Evolutionary conservation across 2,329 filamentous ascomycete genomes (phyloP), one percentile per base, ranked within the genome.

Genomic region (Clarireedia homoeocarpa): DNA sequence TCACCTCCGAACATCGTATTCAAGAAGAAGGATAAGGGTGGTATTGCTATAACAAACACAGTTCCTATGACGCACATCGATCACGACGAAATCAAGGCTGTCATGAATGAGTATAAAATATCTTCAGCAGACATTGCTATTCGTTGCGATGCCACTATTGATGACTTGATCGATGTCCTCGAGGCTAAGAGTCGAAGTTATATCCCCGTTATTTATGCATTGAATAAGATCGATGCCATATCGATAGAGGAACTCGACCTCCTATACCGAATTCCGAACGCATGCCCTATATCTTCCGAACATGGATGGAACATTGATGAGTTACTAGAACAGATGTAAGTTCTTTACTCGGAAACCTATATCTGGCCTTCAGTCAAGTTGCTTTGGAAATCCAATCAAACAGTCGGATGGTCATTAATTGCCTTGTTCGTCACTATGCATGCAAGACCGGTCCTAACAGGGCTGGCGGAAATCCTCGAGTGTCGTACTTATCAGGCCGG

Each of bases 151-250:
- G 94, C 94, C 56, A 99, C 94, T 2, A 85, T 99, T 61, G 94
- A 99, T 73, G 94, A 99, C 72, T 74, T 99, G 62, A 99, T 99
- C 69, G 94, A 99, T 72, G 76, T 99, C 20, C 81, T 99, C 47
- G 94, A 99, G 73, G 92, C 92, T 48, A 96, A 89, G 78, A 90
- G 87, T 70, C 83, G 94, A 73, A 91, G 89, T 71, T 99, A 99
- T 71, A 97, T 99, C 63, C 94, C 94, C n/a, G 94, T 97, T 62
- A 89, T 99, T 54, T 99, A 99, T 75, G 94, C 95, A 44, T 80
- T 99, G 67, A 99, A 99, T 82, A 99, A 99, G 78, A 99, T 99
- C 65, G 94, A 99, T 73, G 84, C 91, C 55, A 97, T 99, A 71
- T 92, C 89, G 51, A 97, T 99, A 65, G 92, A 99, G 74, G 94